phyloP scores from a whole-genome alignment of 441 rosid genomes.

The Manihot esculenta region DNA sequence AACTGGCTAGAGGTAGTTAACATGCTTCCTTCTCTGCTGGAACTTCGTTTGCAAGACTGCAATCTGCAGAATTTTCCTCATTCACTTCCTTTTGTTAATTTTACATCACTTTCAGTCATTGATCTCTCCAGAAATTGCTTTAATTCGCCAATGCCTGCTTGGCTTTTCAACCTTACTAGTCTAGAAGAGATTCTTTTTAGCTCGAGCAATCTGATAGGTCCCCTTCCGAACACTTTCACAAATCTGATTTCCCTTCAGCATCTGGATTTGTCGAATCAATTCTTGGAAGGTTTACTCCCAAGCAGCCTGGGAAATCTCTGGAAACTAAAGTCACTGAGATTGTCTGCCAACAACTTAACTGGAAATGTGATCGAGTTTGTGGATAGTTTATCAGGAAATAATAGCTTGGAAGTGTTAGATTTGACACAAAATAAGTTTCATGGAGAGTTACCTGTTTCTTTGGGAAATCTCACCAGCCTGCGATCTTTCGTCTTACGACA shows the following conservation, averaged over 20 bases:
- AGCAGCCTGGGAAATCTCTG: slow-evolving; percentile 13
- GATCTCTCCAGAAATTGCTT: slow-evolving; percentile 24
- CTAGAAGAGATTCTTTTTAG: slow-evolving; percentile 9
- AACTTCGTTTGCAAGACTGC: slow-evolving; percentile 34
- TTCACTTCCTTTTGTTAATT: slow-evolving; percentile 14
- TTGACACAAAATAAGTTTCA: slow-evolving; percentile 16
- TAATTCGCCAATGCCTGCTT: slow-evolving; percentile 12
- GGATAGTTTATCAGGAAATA: slow-evolving; percentile 32
- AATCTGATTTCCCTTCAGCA: slow-evolving; percentile 17
- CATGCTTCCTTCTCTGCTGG: slow-evolving; percentile 36
- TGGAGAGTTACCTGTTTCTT: slow-evolving; percentile 28
- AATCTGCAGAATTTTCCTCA: slow-evolving; percentile 17
- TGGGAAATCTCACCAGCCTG: slow-evolving; percentile 37
- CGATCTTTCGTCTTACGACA: slow-evolving; percentile 28
- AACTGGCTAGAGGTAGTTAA: slow-evolving; percentile 15
- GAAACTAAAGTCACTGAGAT: slow-evolving; percentile 10
- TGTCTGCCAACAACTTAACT: slow-evolving; percentile 10
- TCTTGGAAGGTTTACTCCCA: slow-evolving; percentile 2
- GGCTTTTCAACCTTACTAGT: slow-evolving; percentile 13
- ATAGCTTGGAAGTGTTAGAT: slow-evolving; percentile 34
- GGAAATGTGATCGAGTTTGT: slow-evolving; percentile 35
- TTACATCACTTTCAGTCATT: slow-evolving; percentile 20
- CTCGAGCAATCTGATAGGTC: slow-evolving; percentile 6
- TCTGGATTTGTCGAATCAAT: slow-evolving; percentile 12
- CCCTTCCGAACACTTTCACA: slow-evolving; percentile 5